These are phyloP conservation scores for Aspergillus uvarum DNA, from an alignment of 2,329 filamentous ascomycete species.

Conservation along the genomic window DNA sequence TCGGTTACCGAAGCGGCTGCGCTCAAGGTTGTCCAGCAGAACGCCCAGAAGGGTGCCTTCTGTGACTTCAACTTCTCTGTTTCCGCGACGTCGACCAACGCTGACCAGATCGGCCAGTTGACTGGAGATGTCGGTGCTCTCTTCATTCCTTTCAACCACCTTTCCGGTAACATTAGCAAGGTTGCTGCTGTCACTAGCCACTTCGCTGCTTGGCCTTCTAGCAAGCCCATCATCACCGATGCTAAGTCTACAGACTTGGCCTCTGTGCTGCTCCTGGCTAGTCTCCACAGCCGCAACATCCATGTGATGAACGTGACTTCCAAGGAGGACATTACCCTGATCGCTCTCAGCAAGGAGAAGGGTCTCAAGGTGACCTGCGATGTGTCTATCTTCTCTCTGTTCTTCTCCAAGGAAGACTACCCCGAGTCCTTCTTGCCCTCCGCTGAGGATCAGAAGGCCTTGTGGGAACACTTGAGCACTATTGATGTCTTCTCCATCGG, in stretches of 20 bases:
- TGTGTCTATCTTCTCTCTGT: constrained; percentile 76
- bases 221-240: constrained; percentile 79
- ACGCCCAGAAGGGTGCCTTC: constrained; percentile 64
- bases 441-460: constrained; percentile 67
- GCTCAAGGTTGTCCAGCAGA: constrained; percentile 70
- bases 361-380: constrained; percentile 81
- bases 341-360: constrained; percentile 76
- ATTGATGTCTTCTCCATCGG: constrained; percentile 80
- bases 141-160: constrained; percentile 78
- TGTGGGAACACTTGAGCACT: constrained; percentile 70
- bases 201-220: constrained; percentile 73
- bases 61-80: constrained; percentile 82
- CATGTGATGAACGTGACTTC: constrained; percentile 80
- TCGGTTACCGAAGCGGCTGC: constrained; percentile 71
- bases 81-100: constrained; percentile 69
- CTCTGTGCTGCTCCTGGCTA: constrained; percentile 75
- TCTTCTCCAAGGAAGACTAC: constrained; percentile 70
- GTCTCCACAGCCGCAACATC: constrained; percentile 73
- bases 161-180: constrained; percentile 81
- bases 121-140: constrained; percentile 73
- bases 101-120: constrained; percentile 71
- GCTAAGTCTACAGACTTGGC: constrained; percentile 77
- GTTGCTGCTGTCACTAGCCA: constrained; percentile 76
- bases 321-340: constrained; percentile 75
- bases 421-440: constrained; percentile 66